Evolutionary conservation across 1,284 basidiomycete genomes (phyloP).

Genomic region (Leccinum olivaceoglutinosum): DNA sequence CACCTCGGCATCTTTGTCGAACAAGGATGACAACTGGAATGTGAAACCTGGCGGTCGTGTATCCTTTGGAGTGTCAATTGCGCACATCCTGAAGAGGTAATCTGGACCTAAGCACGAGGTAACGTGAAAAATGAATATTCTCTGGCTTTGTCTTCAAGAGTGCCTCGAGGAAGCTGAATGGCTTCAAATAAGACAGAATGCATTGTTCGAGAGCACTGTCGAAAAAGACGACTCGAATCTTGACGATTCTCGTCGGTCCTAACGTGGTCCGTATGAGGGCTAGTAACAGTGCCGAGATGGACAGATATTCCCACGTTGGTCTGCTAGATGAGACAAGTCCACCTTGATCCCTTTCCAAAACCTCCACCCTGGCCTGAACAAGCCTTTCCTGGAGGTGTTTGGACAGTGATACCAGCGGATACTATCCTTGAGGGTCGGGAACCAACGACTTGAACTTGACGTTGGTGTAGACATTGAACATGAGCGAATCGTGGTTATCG

Average conservation of each 20-base stretch:
- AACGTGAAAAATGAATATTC: conserved; percentile 46
- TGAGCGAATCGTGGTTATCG: conserved; percentile 38
- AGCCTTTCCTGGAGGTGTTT: conserved; percentile 50
- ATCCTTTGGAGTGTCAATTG: conserved; percentile 46
- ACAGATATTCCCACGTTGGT: conserved; percentile 28
- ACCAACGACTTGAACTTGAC: conserved; percentile 37
- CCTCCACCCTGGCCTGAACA: conserved; percentile 31
- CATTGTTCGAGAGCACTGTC: conserved; percentile 43
- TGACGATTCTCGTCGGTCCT: conserved; percentile 27
- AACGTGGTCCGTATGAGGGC: conserved; percentile 36
- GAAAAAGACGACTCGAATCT: conserved; percentile 47
- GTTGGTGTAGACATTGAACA: conserved; percentile 56
- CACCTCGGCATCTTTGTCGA: conserved; percentile 21
- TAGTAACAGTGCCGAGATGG: conserved; percentile 46
- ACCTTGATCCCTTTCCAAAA: conserved; percentile 56
- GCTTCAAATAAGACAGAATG: conserved; percentile 55
- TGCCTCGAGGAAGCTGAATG: conserved; percentile 55
- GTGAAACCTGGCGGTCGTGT: conserved; percentile 42
- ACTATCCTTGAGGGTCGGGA: conserved; percentile 46
- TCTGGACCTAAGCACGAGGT: conserved; percentile 40
- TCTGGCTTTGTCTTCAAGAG: conserved; percentile 47
- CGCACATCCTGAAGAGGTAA: conserved; percentile 28
- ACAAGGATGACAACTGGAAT: conserved; percentile 43
- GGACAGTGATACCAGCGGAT: conserved; percentile 38
- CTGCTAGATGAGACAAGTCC: conserved; percentile 51